Conservation (phyloP, 805 yeast genomes). For the Sungouiozyma intestinalis region DNA sequence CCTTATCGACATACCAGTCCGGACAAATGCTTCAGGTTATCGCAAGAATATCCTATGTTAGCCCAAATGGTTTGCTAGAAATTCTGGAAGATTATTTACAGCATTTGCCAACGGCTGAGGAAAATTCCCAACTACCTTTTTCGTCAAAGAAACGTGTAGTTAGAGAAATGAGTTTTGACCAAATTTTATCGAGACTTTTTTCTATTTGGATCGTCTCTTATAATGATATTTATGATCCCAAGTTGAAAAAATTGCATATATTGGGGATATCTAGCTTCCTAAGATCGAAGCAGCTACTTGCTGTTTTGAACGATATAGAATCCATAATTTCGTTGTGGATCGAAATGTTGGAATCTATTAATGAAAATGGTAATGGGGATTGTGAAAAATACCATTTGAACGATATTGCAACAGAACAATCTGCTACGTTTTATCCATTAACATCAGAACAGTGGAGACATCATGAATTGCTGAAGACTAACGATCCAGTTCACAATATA, state of each 20-base stretch:
- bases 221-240: slow-evolving; percentile 58
- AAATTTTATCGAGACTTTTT: slow-evolving; percentile 22
- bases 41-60: slow-evolving; percentile 29
- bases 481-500: slow-evolving; percentile 47
- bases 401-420: slow-evolving; percentile 29
- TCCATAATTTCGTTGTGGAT: slow-evolving; percentile 36
- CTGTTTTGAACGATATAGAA: slow-evolving; percentile 24
- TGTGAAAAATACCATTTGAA: slow-evolving; percentile 41
- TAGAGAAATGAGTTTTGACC: slow-evolving; percentile 20
- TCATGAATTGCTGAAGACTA: slow-evolving; percentile 27
- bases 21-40: slow-evolving; percentile 29
- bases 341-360: slow-evolving; percentile 60
- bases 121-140: slow-evolving; percentile 14
- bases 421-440: slow-evolving; percentile 16
- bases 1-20: slow-evolving; percentile 23
- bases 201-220: slow-evolving; percentile 37
- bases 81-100: slow-evolving; percentile 21
- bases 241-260: slow-evolving; percentile 57
- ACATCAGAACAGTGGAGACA: slow-evolving; percentile 37
- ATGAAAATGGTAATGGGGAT: slow-evolving; percentile 51
- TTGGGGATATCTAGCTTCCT: slow-evolving; percentile 50
- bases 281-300: slow-evolving; percentile 26
- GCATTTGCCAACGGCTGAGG: slow-evolving; percentile 13
- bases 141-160: slow-evolving; percentile 15
- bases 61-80: slow-evolving; percentile 26